Evolutionary conservation across 1,284 basidiomycete genomes (phyloP).

Genomic region (Tremellales sp.): DNA sequence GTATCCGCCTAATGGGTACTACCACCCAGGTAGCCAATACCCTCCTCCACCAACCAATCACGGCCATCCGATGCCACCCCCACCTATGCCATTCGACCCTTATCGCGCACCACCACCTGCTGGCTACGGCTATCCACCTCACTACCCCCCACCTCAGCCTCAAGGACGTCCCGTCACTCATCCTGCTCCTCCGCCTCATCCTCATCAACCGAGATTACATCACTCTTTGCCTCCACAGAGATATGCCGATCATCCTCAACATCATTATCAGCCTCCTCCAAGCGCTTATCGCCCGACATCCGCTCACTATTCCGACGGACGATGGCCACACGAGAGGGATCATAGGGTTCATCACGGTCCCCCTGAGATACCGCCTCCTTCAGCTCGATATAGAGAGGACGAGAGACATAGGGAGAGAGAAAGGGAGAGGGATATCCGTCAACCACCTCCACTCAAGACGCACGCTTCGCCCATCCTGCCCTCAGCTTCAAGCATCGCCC

Average conservation of each 20-base stretch:
- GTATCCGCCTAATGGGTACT: slow-evolving; percentile 4
- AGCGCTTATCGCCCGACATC: neutral
- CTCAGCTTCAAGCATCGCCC: neutral
- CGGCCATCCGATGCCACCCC: slow-evolving; percentile 22
- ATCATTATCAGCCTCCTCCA: neutral
- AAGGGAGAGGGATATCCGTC: slow-evolving; percentile 2
- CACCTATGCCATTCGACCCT: slow-evolving; percentile 17
- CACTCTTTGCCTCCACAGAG: slow-evolving; percentile 2
- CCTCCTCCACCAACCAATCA: slow-evolving; percentile 2
- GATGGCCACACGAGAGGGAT: neutral
- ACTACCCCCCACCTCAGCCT: neutral
- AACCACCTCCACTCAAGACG: neutral
- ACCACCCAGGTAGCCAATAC: slow-evolving; percentile 1
- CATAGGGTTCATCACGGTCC: neutral
- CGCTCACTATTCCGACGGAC: neutral
- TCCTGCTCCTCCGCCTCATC: neutral
- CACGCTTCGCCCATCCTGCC: slow-evolving; percentile 2
- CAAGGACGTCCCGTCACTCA: neutral
- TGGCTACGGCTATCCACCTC: neutral
- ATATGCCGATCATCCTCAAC: neutral
- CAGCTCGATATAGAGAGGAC: neutral
- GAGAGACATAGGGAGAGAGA: slow-evolving; percentile 4
- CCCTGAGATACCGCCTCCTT: neutral
- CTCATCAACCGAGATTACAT: neutral
- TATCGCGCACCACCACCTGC: slow-evolving; percentile 6